Evolutionary conservation across 306 rosid species (phyloP).

Genomic region (Cucurbita moschata): DNA sequence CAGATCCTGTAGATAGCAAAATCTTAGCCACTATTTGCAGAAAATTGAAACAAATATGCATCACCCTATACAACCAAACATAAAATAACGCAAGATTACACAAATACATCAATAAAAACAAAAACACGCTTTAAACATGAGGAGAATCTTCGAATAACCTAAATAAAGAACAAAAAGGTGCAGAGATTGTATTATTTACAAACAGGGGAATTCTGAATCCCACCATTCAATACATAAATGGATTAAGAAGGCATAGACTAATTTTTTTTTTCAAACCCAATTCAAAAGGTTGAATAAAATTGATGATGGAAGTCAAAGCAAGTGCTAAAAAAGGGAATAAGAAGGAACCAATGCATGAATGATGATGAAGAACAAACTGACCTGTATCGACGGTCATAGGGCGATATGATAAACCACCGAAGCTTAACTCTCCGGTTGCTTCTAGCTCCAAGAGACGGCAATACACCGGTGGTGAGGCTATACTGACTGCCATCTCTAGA

Average conservation of each 20-base stretch:
- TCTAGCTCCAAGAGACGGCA: constrained; percentile 79
- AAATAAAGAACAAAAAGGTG: background rate
- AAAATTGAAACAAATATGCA: background rate
- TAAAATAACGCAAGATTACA: background rate
- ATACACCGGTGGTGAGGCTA: constrained; percentile 57
- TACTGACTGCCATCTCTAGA: constrained; percentile 78
- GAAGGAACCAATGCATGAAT: background rate
- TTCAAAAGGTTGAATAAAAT: background rate
- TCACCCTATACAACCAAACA: background rate
- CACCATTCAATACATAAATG: background rate
- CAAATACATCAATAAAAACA: background rate
- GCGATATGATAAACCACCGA: constrained; percentile 28
- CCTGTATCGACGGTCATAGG: constrained; percentile 83
- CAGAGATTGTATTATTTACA: background rate
- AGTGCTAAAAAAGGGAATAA: background rate
- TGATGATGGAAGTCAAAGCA: background rate
- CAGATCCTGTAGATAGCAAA: constrained; percentile 39
- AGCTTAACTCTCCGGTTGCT: constrained; percentile 47
- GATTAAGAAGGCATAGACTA: background rate
- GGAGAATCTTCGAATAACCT: background rate
- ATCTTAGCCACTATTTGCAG: background rate
- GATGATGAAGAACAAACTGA: background rate
- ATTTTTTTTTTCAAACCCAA: background rate
- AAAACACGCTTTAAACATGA: background rate
- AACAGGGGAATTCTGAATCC: background rate